Evolutionary conservation across 2,329 filamentous ascomycete genomes (phyloP), one percentile per base, ranked within the genome.

Genomic region (Fusarium xyrophilum): DNA sequence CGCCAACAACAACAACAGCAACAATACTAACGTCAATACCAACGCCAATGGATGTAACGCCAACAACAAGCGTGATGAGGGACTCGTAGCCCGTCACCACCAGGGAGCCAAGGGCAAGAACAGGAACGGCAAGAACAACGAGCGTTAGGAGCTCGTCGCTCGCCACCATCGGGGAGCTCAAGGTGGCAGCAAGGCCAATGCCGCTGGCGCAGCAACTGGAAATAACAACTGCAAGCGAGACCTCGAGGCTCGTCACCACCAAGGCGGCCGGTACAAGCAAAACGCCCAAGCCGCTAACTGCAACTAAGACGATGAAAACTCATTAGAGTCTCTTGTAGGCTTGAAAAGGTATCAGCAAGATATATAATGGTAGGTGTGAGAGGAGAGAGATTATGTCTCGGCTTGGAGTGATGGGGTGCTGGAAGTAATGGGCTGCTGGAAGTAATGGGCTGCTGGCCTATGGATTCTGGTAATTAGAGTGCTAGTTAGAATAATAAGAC

Each of bases 11-110:
- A 54, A 51, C 30, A 32, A 25, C 25, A 25, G 43, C 6, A 32
- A 23, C 2, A 53, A 55, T 12, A 32, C 30, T 6, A 28, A 30
- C 9, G 35, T 36, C 6, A 55, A 55, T 8, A 47, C 57, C 10
- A 40, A 53, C 2, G 55, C 43, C 13, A 27, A 60, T 2, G 60
- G 57, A n/a, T 63, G 60, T 2, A 63, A 63, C 10, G 57, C 47
- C 21, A 63, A 63, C 10, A 60, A 51, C 15, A 62, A 63, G 58
- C 17, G 57, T 21, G 57, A 63, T 9, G 60, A 63, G 8, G 33
- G 56, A 0, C 60, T 63, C 4, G 39, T 42, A 3, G n/a, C 46
- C 3, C 38, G 59, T 15, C 59, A 62, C 23, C 59, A 62, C 19
- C 56, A 62, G 11, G 59, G 59, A 25, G 44, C 39, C 4, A 33